Percentiles rank a stretch among this genome's conserved stretches.
Evolutionary conservation across 2,329 filamentous ascomycete genomes (phyloP).

Genomic region (Ceratocystis destructans): DNA sequence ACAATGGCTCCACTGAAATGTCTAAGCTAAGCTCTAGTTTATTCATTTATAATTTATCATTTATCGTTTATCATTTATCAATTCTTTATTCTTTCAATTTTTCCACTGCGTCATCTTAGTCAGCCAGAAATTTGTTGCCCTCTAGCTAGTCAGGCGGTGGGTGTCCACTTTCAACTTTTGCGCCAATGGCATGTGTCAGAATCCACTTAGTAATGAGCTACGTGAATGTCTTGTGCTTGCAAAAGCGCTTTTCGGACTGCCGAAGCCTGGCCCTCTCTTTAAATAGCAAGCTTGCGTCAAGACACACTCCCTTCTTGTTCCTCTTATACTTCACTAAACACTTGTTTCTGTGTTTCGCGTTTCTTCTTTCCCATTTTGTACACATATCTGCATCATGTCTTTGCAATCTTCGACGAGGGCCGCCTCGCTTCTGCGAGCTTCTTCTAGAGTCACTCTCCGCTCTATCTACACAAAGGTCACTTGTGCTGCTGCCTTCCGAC

Average conservation of each 20-base stretch:
- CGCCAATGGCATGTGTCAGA: conserved; percentile 11
- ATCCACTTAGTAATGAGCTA: conserved; percentile 16
- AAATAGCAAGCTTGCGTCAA: not conserved
- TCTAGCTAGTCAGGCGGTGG: not conserved
- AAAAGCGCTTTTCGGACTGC: conserved; percentile 5
- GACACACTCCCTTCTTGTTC: too few relatives aligned
- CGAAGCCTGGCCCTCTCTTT: not conserved
- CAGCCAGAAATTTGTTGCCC: not conserved
- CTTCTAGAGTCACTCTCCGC: conserved; percentile 13
- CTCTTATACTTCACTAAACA: not conserved
- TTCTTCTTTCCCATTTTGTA: not conserved
- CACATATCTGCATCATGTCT: not conserved
- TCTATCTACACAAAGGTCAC: not conserved
- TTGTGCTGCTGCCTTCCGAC: not conserved
- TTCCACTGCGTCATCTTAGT: conserved; percentile 15
- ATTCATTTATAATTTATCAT: not conserved
- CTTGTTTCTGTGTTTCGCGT: not conserved
- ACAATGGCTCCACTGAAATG: conserved; percentile 10
- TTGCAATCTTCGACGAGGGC: conserved; percentile 8
- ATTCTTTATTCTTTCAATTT: too few relatives aligned
- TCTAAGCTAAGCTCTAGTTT: not conserved
- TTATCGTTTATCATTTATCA: not conserved
- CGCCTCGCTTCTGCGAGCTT: conserved; percentile 18
- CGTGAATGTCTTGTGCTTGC: not conserved
- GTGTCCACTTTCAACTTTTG: not conserved